Evolutionary conservation across 2,329 filamentous ascomycete species (phyloP).

Genomic region (Nothophaeocryptopus gaeumannii): DNA sequence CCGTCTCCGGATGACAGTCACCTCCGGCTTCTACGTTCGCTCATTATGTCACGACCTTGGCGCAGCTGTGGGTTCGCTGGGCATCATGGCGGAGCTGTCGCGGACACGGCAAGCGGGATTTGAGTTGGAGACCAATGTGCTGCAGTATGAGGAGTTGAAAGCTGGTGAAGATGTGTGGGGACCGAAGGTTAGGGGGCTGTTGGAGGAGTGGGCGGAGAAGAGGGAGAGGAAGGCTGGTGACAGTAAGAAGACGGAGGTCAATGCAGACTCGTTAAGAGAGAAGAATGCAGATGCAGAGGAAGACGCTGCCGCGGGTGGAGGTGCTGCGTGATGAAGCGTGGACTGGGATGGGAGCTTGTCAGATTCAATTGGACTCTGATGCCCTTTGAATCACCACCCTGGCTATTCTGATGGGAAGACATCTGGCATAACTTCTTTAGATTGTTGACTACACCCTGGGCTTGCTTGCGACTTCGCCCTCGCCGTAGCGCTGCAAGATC

Average conservation of each 20-base stretch:
- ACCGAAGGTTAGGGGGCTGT: constrained; percentile 61
- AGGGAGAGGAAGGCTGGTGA: background rate
- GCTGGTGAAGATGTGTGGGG: constrained; percentile 80
- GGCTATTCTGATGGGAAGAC: too few species aligned
- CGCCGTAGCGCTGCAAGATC: too few species aligned
- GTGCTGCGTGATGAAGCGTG: too few species aligned
- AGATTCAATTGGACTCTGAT: too few species aligned
- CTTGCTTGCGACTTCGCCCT: too few species aligned
- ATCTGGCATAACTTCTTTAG: too few species aligned
- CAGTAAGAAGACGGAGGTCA: background rate
- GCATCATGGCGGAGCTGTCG: constrained; percentile 79
- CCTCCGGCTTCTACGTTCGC: constrained; percentile 94
- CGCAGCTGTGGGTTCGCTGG: constrained; percentile 74
- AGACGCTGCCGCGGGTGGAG: too few species aligned
- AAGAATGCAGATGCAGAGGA: too few species aligned
- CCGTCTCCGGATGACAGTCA: constrained; percentile 84
- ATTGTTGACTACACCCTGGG: too few species aligned
- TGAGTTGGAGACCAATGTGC: constrained; percentile 66
- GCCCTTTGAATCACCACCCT: too few species aligned
- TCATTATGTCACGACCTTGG: constrained; percentile 92
- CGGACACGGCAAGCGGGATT: constrained; percentile 82
- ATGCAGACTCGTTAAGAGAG: too few species aligned
- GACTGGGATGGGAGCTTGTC: too few species aligned
- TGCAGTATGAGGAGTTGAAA: constrained; percentile 74
- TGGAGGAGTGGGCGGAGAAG: constrained; percentile 41